Evolutionary conservation across 139 green algal species (phyloP), one percentile per base, ranked within the genome.

Genomic region (Axilococcus clingmanii): DNA sequence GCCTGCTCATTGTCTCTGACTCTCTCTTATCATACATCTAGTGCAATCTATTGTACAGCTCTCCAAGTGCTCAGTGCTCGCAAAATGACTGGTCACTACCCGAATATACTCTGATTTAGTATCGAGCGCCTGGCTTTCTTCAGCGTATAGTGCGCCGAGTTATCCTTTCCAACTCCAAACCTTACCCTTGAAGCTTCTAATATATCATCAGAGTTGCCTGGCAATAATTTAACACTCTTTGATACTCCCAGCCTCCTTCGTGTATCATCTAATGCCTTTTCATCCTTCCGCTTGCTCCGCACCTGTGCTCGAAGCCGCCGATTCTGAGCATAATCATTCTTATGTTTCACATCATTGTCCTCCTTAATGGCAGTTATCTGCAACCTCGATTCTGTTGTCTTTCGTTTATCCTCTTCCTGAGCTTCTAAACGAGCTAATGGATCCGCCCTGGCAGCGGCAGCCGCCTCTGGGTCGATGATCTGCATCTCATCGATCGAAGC

Each of bases 151-250:
- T 38, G 33, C 33, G 33, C 9, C 40, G 12, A 48, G 3, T 56
- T 34, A 42, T 69, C 75, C 5, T 48, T 44, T 7, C 45, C 15
- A 12, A 20, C 56, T 12, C 55, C 61, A 40, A 67, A 76, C 3
- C 42, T 32, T 12, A 80, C 59, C 15, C 65, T 47, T 7, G 61
- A 40, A 2, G 81, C 81, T 1, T 27, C 33, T 48, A 71, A 49
- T n/a, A 40, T 44, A 40, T 91, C 81, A 1, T 48, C 60, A 8
- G 31, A 16, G 9, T 62, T 66, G 3, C 62, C 54, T 11, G 81
- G 78, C 34, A 89, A 48, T 38, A 91, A 64, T 24, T 36, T 56
- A 8, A 95, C 63, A 0, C 52, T 42, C 4, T 77, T 59, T 5
- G 69, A 44, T 36, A 94, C 63, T 11, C 77, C 72, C 44, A 93